Conservation (phyloP, 495 filamentous ascomycete genomes). For the Trichoderma virens region DNA sequence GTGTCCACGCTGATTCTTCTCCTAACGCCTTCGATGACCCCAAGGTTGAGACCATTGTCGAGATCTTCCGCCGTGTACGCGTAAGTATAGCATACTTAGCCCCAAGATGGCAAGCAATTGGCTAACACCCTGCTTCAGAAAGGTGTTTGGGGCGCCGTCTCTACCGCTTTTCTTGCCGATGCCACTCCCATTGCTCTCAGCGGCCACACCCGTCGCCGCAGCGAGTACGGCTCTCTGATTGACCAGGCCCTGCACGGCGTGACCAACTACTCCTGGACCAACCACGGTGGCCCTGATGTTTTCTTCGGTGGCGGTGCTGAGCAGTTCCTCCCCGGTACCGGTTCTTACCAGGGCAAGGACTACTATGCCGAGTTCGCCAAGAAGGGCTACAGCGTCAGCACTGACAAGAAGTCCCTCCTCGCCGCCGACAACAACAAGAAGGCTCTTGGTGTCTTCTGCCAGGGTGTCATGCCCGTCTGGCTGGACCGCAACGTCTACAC, state of each 20-base stretch:
- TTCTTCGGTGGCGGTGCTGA: slow-evolving; percentile 68
- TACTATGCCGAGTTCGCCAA: slow-evolving; percentile 61
- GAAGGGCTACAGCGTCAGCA: slow-evolving; percentile 54
- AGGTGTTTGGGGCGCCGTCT: slow-evolving; percentile 46
- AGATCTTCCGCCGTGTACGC: slow-evolving; percentile 57
- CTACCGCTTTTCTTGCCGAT: slow-evolving; percentile 63
- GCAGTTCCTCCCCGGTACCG: slow-evolving; percentile 53
- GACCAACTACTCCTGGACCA: slow-evolving; percentile 60
- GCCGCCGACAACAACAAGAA: slow-evolving; percentile 42
- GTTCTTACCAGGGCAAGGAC: slow-evolving; percentile 49
- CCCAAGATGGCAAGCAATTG: background rate
- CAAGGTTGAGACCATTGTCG: slow-evolving; percentile 69
- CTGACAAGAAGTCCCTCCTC: slow-evolving; percentile 58
- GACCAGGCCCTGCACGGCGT: slow-evolving; percentile 51
- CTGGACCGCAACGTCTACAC: slow-evolving; percentile 65
- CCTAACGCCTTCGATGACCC: slow-evolving; percentile 61
- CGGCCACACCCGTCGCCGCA: slow-evolving; percentile 56
- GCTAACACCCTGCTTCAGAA: slow-evolving; percentile 21
- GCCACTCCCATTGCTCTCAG: slow-evolving; percentile 63
- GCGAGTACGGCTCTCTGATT: slow-evolving; percentile 55
- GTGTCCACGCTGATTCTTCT: slow-evolving; percentile 63
- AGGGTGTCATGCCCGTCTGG: slow-evolving; percentile 60
- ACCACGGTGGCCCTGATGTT: slow-evolving; percentile 58
- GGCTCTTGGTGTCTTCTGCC: slow-evolving; percentile 62
- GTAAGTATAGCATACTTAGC: slow-evolving; percentile 41